Evolutionary conservation across 2,329 filamentous ascomycete genomes (phyloP), one percentile per base, ranked within the genome.

Genomic region (Geoglossum cookeanum): DNA sequence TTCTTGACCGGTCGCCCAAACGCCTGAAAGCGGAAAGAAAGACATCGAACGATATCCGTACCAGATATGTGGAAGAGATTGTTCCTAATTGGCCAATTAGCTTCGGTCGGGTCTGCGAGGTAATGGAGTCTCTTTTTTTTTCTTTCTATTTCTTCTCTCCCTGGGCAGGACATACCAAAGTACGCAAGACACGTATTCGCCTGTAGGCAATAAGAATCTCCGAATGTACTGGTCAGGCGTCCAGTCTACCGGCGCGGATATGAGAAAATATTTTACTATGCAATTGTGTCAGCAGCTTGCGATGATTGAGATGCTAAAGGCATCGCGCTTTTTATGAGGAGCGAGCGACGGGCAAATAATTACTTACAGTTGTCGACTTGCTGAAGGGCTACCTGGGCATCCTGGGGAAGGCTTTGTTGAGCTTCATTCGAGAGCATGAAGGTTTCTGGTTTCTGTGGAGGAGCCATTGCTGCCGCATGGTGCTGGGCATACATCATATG

Each of bases 31-130:
- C 92, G 80, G 75, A 98, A 98, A 6, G 92, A 94, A 51, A 98
- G 80, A 68, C 92, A 98, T 79, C 92, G 84, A 60, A 98, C 92
- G 67, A 98, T 98, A 71, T 98, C 92, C 64, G 92, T 98, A 61
- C 92, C 92, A 30, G 92, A 97, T 67, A 98, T 94, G 78, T 98
- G 92, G 71, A 98, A 98, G 65, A 98, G 86, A 69, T 95, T 97
- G 78, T 91, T 97, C 89, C 83, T 86, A 62, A 61, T 60, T 57
- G 53, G 45, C 58, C 30, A 53, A 57, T 54, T 57, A 58, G 57
- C 35, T 8, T 35, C 29, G 29, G 51, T 57, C 49, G 37, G 45
- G 27, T 55, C 42, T 45, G 30, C n/a, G 48, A 22, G 22, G 22
- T 22, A 22, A 22, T 22, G 22, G 22, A 22, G 22, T 22, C 22